Conservation (phyloP, 495 filamentous ascomycete species). For the Lindgomyces ingoldianus region DNA sequence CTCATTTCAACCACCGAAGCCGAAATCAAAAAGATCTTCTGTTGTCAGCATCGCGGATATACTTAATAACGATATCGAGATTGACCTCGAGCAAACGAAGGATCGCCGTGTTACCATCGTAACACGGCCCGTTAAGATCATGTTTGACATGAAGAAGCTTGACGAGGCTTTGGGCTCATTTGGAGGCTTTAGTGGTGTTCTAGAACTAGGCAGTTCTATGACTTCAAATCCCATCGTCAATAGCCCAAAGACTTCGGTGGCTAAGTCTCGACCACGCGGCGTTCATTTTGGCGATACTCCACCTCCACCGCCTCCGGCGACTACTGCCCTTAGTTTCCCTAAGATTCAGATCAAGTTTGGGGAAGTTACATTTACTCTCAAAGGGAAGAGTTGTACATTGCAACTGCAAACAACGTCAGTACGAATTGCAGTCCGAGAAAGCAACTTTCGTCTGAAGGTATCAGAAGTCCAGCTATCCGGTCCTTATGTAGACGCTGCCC, state of each 20-base stretch:
- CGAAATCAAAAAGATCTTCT: slow-evolving; percentile 30
- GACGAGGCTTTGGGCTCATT: slow-evolving; percentile 88
- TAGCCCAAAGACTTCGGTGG: slow-evolving; percentile 40
- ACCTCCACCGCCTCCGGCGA: slow-evolving; percentile 43
- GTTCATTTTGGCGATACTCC: slow-evolving; percentile 72
- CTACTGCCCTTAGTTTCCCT: slow-evolving; percentile 9
- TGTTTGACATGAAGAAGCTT: slow-evolving; percentile 74
- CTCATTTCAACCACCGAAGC: slow-evolving; percentile 50
- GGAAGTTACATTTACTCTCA: slow-evolving; percentile 69
- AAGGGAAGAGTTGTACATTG: slow-evolving; percentile 76
- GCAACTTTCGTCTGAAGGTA: slow-evolving; percentile 59
- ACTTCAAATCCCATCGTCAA: slow-evolving; percentile 64
- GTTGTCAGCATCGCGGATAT: slow-evolving; percentile 6
- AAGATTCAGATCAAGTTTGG: slow-evolving; percentile 79
- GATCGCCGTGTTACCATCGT: slow-evolving; percentile 59
- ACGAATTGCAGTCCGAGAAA: slow-evolving; percentile 72
- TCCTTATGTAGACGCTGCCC: slow-evolving; percentile 55
- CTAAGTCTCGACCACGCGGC: slow-evolving; percentile 53
- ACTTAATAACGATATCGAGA: slow-evolving; percentile 27
- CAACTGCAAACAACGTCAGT: slow-evolving; percentile 73
- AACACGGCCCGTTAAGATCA: slow-evolving; percentile 77
- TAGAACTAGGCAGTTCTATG: slow-evolving; percentile 84
- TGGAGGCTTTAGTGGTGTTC: slow-evolving; percentile 87
- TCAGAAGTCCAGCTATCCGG: slow-evolving; percentile 74
- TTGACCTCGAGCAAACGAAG: slow-evolving; percentile 22